Evolutionary conservation across 192 early-diverging fungal genomes (phyloP), one percentile per base, ranked within the genome.

Genomic region (Backusella luteola): DNA sequence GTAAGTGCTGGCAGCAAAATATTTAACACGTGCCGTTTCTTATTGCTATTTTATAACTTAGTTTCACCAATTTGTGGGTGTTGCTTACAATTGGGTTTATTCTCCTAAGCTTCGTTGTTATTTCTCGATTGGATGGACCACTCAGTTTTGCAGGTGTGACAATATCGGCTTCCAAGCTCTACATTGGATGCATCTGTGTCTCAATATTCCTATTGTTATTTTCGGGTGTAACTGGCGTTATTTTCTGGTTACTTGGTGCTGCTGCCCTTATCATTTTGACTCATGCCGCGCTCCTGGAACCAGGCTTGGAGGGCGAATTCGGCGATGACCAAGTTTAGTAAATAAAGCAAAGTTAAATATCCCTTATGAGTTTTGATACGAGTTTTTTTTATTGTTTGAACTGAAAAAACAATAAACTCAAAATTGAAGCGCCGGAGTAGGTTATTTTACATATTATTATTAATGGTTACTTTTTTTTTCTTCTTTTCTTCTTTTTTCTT

Each of bases 161-260:
- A 19, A 69, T 81, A 42, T 84, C 84, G 21, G 68, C 79, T 9
- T 76, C 82, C n/a, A 81, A 83, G 42, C 70, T 90, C 69, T 86
- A 88, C 77, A 79, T 75, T 32, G 73, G 34, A 29, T 79, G 85
- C 32, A 78, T 81, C 66, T 66, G 73, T 42, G 74, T 83, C 29
- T 85, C 87, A 19, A 77, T 90, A 63, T 67, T 84, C 38, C 76
- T 91, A 7, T 83, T 91, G 59, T 82, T 84, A 66, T 79, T 91
- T 71, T 88, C 86, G 39, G 83, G 83, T 21, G 81, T 86, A 19
- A 80, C 85, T 7, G 85, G 86, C n/a, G 84, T 84, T 21, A 78
- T 90, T 44, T 89, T 90, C 66, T 90, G 88, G 89, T 83, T 89
- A 67, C 75, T 88, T 74, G 85, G 85, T 67, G 89, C 87, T 59